Base-by-base conservation (phyloP, 805 yeast species). In the Starmerella riodocensis region DNA sequence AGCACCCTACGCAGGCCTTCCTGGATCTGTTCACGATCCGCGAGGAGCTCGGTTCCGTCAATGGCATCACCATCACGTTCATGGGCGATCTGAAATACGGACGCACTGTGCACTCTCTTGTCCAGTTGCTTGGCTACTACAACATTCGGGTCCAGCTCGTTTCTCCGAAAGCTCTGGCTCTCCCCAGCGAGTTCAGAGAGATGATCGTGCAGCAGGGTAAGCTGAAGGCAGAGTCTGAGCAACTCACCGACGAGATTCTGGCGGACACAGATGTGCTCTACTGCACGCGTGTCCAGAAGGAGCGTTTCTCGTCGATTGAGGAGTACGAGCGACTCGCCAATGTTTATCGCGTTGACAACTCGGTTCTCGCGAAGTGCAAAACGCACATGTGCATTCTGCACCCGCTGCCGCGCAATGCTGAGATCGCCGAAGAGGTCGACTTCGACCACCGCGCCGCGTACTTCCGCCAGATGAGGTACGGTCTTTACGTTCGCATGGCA, bases 1-100 rank as follows among this genome's bases (percentile, higher is more conserved):
- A 91, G 68, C 99, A 91, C 63, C 99, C 99, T 55, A 82, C 97
- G 19, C 99, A 91, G 66, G 98, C 98, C 2, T 82, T 91, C 68
- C 70, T 93, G 57, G 99, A 91, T 61, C 68, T 91, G 63, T 91
- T 88, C 73, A 91, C 99, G 38, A 91, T 91, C 54, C 83, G 99
- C 67, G 99, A 91, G 65, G 99, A 91, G 67, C 70, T 91, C 49
- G 99, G 99, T 60, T 84, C 97, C 43, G 96, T 93, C 40, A 91
- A 91, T 61, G 96, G 97, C 60, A 79, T 93, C 57, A 85, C 95
- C 27, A 91, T 91, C 49, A 91, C 99, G 4, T 91, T 91, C 64
- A 85, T 91, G 94, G 99, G 99, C 58, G 99, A 91, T 60, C 73
- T 91, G 71, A 85, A 84, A 62, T 84, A 84, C 59, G 99, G 99